Percentiles rank a stretch among this genome's conserved stretches.
phyloP scores from a whole-genome alignment of 2,329 filamentous ascomycete species.

The Nothopassalora personata region DNA sequence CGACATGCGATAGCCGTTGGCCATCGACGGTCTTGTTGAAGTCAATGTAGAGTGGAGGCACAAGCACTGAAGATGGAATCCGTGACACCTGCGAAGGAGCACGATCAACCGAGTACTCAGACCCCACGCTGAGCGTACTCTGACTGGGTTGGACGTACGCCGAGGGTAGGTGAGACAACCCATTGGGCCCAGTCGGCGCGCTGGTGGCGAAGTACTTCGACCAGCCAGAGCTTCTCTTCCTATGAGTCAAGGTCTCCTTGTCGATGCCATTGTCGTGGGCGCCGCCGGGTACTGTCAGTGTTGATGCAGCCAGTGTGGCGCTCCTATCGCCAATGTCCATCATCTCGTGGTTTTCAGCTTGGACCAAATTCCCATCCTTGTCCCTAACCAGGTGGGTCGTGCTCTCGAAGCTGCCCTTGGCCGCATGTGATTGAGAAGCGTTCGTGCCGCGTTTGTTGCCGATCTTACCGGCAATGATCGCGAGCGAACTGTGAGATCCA shows the following conservation, averaged over 20 bases:
- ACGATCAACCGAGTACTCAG: constrained; percentile 39
- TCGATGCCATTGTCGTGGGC: constrained; percentile 23
- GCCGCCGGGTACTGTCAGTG: constrained; percentile 16
- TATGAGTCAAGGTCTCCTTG: constrained; percentile 32
- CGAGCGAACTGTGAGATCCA: constrained; percentile 36
- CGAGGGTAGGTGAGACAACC: constrained; percentile 30
- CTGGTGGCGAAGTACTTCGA: constrained; percentile 35
- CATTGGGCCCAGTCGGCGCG: constrained; percentile 34
- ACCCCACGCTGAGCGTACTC: constrained; percentile 44
- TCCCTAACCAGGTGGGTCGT: constrained; percentile 58
- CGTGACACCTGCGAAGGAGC: constrained; percentile 43
- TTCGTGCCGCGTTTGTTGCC: constrained; percentile 48
- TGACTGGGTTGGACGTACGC: constrained; percentile 32
- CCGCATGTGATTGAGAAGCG: constrained; percentile 17
- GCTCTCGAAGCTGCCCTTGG: constrained; percentile 54
- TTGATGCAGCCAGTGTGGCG: constrained; percentile 18
- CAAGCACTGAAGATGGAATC: constrained; percentile 55
- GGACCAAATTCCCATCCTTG: constrained; percentile 42
- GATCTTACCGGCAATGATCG: constrained; percentile 50
- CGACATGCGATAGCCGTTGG: constrained; percentile 60
- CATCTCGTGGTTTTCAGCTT: constrained; percentile 39
- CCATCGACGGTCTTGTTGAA: constrained; percentile 48
- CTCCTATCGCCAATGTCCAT: constrained; percentile 40
- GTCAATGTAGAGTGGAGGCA: constrained; percentile 62
- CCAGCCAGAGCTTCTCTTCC: constrained; percentile 55